A percentile compares a stretch with the other conserved stretches of the same genome.
phyloP scores from a whole-genome alignment of 2,329 filamentous ascomycete species.

The Ilyonectria robusta region DNA sequence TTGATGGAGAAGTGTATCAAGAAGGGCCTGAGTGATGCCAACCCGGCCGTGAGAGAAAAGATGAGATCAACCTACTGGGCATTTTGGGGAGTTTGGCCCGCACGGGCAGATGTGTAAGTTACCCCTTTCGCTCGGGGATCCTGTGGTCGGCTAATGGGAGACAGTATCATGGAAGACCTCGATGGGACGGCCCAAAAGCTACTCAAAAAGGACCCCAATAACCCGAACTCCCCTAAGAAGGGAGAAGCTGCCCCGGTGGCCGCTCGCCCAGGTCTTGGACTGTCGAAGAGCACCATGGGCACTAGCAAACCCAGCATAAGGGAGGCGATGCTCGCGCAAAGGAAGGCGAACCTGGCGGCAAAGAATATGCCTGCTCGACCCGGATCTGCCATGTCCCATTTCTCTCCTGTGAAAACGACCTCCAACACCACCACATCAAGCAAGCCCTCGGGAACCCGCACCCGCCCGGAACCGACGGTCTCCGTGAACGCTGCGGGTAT shows the following conservation, averaged over 20 bases:
- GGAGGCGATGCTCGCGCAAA: slow-evolving; percentile 88
- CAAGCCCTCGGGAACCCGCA: slow-evolving; percentile 55
- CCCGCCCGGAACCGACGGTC: slow-evolving; percentile 60
- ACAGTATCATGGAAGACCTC: slow-evolving; percentile 82
- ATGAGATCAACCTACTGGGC: slow-evolving; percentile 91
- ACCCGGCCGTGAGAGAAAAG: slow-evolving; percentile 89
- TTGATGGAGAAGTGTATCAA: slow-evolving; percentile 89
- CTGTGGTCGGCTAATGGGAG: slow-evolving; percentile 40
- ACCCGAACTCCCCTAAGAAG: slow-evolving; percentile 79
- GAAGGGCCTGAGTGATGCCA: slow-evolving; percentile 89
- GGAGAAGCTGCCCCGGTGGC: slow-evolving; percentile 53
- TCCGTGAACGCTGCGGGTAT: slow-evolving; percentile 68
- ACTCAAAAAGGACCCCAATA: slow-evolving; percentile 86
- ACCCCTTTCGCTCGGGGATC: not conserved
- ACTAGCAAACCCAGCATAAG: slow-evolving; percentile 77
- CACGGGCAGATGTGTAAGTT: slow-evolving; percentile 79
- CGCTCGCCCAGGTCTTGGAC: slow-evolving; percentile 68
- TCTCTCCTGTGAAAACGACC: slow-evolving; percentile 66
- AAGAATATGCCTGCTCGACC: slow-evolving; percentile 69
- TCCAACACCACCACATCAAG: slow-evolving; percentile 46
- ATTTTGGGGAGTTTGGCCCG: slow-evolving; percentile 83
- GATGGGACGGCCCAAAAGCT: slow-evolving; percentile 84
- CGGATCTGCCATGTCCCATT: slow-evolving; percentile 75
- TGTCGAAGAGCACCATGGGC: slow-evolving; percentile 74
- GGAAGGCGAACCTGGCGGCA: slow-evolving; percentile 70